Evolutionary conservation across 148 eudicot genomes (phyloP), one percentile per base, ranked within the genome.

Genomic region (Chenopodium quinoa): DNA sequence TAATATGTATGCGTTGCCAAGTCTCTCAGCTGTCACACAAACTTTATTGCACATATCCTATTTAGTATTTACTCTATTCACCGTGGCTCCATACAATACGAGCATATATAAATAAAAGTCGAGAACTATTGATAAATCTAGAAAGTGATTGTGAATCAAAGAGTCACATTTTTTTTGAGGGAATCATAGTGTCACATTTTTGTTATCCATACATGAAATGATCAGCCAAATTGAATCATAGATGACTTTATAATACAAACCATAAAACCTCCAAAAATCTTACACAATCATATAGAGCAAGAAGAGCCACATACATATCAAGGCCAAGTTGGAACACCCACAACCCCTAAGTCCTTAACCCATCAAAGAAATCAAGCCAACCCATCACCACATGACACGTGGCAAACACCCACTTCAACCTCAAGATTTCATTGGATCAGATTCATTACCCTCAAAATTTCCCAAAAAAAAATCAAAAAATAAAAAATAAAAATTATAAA

Each of bases 371-470:
- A 91, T 91, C 92, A 84, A 88, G 78, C 67, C 32, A 68, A 68
- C 87, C 88, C 80, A 89, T 87, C 75, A 81, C 4, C 73, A 40
- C 62, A 56, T 4, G 75, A 84, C 92, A 90, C 92, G 87, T 94
- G 93, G 88, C 97, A 83, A 27, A 22, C 22, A 32, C 79, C 84
- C 81, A 89, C 81, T 76, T 44, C 71, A 9, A 66, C 81, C 47
- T 27, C 52, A 7, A 84, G 94, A 92, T 94, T 94, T 85, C 91
- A 82, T 87, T 80, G 91, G 98, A 94, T 91, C 86, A 90, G 88
- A 87, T 91, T 85, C 80, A 83, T 78, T 78, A 87, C 85, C 84
- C 82, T 56, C 32, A 40, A 40, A 40, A 40, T 40, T 44, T 66
- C 67, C 65, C 75, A 85, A 77, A 75, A 67, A 67, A 27, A 67